Percentiles rank a stretch among this genome's conserved stretches.
Conservation (phyloP, 345 rosid species). For the Pseudoturritis turrita region DNA sequence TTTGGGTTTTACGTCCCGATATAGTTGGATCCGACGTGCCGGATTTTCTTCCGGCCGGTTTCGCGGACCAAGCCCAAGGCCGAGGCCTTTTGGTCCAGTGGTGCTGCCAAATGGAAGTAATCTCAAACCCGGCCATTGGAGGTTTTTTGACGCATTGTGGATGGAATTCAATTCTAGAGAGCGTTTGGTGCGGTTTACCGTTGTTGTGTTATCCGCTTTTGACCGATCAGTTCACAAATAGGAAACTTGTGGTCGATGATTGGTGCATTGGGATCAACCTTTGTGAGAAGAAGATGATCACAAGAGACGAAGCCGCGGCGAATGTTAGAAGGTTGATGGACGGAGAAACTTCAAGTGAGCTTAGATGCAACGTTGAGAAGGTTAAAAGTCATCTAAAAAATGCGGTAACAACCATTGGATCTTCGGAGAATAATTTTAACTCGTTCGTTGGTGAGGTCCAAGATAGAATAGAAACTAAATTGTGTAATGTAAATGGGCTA, state of each 20-base stretch:
- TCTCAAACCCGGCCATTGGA: constrained; percentile 51
- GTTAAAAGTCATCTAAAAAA: constrained; percentile 29
- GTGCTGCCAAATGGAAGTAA: constrained; percentile 47
- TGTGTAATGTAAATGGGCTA: constrained; percentile 12
- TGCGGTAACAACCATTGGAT: constrained; percentile 41
- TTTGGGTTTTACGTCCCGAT: constrained; percentile 61
- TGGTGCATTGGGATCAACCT: constrained; percentile 64
- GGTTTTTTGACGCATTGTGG: constrained; percentile 73
- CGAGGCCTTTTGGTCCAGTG: constrained; percentile 49
- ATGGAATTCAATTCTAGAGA: constrained; percentile 66
- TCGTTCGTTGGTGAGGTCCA: constrained; percentile 31
- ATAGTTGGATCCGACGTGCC: constrained; percentile 49
- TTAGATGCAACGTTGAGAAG: constrained; percentile 31
- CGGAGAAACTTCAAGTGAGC: constrained; percentile 30
- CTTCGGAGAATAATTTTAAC: constrained; percentile 36
- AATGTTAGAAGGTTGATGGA: constrained; percentile 38
- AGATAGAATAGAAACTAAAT: constrained; percentile 9
- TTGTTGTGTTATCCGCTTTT: constrained; percentile 52
- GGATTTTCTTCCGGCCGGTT: constrained; percentile 44
- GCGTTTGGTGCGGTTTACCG: constrained; percentile 56
- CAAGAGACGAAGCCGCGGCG: constrained; percentile 34
- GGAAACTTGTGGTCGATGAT: constrained; percentile 64
- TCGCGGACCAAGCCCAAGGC: constrained; percentile 32
- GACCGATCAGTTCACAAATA: constrained; percentile 67
- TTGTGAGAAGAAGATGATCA: constrained; percentile 28